Conservation (phyloP, 768 basidiomycete species). For the Wakefieldia striispora region DNA sequence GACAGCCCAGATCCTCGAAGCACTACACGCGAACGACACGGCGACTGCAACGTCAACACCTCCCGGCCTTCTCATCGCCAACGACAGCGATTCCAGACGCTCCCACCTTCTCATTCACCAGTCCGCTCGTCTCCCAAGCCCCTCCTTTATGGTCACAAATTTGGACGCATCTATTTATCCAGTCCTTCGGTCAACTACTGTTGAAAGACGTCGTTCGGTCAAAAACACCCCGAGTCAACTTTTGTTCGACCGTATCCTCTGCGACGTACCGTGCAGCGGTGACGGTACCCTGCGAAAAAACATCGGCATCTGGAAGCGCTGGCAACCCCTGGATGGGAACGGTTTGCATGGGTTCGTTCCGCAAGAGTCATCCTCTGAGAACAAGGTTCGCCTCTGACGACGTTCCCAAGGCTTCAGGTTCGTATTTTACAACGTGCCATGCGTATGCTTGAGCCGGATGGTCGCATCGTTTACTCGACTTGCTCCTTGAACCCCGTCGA, state of each 20-base stretch:
- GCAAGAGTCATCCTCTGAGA: neutral
- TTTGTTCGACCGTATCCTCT: slow-evolving; percentile 89
- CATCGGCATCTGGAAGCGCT: slow-evolving; percentile 89
- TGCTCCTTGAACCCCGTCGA: slow-evolving; percentile 97
- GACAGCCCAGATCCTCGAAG: slow-evolving; percentile 96
- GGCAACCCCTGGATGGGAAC: slow-evolving; percentile 87
- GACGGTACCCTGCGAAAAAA: slow-evolving; percentile 98
- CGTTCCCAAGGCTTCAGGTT: slow-evolving; percentile 62
- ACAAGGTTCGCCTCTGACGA: slow-evolving; percentile 1
- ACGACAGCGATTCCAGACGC: slow-evolving; percentile 92
- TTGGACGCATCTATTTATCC: slow-evolving; percentile 90
- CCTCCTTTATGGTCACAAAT: slow-evolving; percentile 93
- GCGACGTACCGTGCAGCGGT: slow-evolving; percentile 97
- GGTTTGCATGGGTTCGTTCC: slow-evolving; percentile 76
- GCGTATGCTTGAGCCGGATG: slow-evolving; percentile 76
- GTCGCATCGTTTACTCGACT: slow-evolving; percentile 95
- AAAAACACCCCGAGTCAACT: slow-evolving; percentile 49
- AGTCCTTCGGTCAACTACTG: slow-evolving; percentile 41
- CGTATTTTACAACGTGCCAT: slow-evolving; percentile 93
- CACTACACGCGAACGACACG: slow-evolving; percentile 79
- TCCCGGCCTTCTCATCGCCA: slow-evolving; percentile 86
- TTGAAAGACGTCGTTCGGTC: slow-evolving; percentile 30
- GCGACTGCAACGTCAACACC: slow-evolving; percentile 65
- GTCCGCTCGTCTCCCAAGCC: slow-evolving; percentile 88
- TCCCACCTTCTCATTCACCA: slow-evolving; percentile 98